Percentiles rank a stretch among this genome's conserved stretches.
Conservation (phyloP, 2,329 filamentous ascomycete genomes). For the Colletotrichum tamarilloi region DNA sequence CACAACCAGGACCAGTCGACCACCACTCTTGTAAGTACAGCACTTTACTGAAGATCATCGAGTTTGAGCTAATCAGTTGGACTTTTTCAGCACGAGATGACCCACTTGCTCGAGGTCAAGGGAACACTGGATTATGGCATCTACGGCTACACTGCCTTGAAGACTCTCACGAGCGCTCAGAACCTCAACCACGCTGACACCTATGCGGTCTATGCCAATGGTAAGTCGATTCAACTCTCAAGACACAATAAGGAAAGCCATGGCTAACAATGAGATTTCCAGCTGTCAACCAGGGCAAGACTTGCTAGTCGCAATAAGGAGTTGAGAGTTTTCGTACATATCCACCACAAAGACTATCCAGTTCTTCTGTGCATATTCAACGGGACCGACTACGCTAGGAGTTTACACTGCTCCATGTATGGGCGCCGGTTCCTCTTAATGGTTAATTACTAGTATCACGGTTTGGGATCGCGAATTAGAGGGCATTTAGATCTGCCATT, state of each 20-base stretch:
- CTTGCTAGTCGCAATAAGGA: conserved; percentile 2
- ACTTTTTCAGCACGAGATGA: conserved; percentile 75
- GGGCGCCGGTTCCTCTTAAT: neutral
- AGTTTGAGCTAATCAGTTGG: conserved; percentile 59
- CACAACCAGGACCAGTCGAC: conserved; percentile 66
- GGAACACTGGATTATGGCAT: conserved; percentile 54
- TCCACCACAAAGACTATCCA: neutral
- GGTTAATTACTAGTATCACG: neutral
- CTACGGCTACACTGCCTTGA: conserved; percentile 36
- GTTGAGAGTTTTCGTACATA: neutral
- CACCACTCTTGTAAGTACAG: conserved; percentile 52
- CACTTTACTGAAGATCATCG: neutral
- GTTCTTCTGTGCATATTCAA: conserved; percentile 12
- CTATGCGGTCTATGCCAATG: conserved; percentile 36
- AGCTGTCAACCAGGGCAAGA: conserved; percentile 17
- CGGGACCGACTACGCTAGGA: neutral
- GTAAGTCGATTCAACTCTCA: neutral
- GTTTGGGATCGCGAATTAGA: neutral
- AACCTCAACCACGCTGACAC: conserved; percentile 38
- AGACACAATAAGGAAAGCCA: neutral
- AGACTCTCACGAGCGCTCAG: conserved; percentile 11
- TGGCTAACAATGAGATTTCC: neutral
- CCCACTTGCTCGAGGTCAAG: conserved; percentile 67
- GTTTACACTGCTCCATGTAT: neutral
- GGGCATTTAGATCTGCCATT: neutral